Evolutionary conservation across 805 yeast genomes (phyloP), one percentile per base, ranked within the genome.

Genomic region (Candida easanensis): DNA sequence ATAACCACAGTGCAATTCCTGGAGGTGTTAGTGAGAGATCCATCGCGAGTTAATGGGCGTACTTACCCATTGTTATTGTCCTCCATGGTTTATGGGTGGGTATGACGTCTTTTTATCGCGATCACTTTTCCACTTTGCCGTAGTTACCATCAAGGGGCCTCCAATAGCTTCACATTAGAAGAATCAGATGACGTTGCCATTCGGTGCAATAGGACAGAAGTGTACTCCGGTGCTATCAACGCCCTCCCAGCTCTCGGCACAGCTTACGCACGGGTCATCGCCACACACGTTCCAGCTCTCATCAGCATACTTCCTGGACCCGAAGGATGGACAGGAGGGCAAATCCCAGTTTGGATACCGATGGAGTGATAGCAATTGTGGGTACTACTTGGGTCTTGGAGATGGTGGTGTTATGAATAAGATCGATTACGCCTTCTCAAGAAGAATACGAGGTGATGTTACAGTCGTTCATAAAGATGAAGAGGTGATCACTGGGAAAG

Each of bases 1-100:
- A 79, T 34, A 83, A 78, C 95, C 95, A 86, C 39, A 86, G 68
- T 44, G 93, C 80, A 38, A 80, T 32, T n/a, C 48, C 51, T 41
- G 33, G 10, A 27, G 46, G 10, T n/a, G 14, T 27, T 14, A 9
- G 16, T 30, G 33, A 16, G 19, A 30, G n/a, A 30, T 19, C 33
- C 33, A 30, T 30, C 16, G 33, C 8, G 18, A 4, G n/a, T n/a
- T n/a, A n/a, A n/a, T n/a, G n/a, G n/a, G n/a, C n/a, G n/a, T n/a
- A n/a, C n/a, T n/a, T n/a, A n/a, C n/a, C n/a, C n/a, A n/a, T n/a
- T n/a, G n/a, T n/a, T n/a, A n/a, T n/a, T n/a, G n/a, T n/a, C n/a
- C n/a, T n/a, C n/a, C n/a, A n/a, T n/a, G n/a, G n/a, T n/a, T n/a
- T n/a, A n/a, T n/a, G n/a, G n/a, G n/a, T n/a, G n/a, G n/a, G n/a